Percentiles rank a stretch among this genome's conserved stretches.
These are phyloP conservation scores for Jaenimonas drosophilae DNA, from an alignment of 208 protist genomes.

Conservation along the genomic window DNA sequence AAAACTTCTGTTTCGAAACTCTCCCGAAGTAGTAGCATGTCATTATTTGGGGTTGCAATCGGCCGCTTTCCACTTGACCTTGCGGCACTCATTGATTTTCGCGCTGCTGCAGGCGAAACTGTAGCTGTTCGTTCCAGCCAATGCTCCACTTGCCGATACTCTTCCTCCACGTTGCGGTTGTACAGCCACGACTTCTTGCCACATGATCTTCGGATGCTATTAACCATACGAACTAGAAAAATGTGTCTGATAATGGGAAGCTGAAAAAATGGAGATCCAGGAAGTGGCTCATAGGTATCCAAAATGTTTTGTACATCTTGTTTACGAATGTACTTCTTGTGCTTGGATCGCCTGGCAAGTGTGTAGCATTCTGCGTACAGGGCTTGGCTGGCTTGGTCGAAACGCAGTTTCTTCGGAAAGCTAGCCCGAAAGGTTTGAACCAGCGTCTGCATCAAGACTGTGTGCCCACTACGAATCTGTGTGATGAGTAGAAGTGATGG, in stretches of 20 bases:
- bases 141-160: slow-evolving; percentile 36
- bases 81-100: not conserved
- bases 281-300: slow-evolving; percentile 38
- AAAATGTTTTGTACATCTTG: slow-evolving; percentile 46
- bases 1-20: slow-evolving; percentile 70
- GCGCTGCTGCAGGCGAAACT: too few relatives aligned
- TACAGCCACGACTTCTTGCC: slow-evolving; percentile 67
- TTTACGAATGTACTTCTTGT: slow-evolving; percentile 73
- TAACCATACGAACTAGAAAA: slow-evolving; percentile 56
- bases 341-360: slow-evolving; percentile 40
- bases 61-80: not conserved
- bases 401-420: slow-evolving; percentile 76
- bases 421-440: slow-evolving; percentile 56
- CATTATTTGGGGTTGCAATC: not conserved
- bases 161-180: slow-evolving; percentile 54
- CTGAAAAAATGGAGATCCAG: slow-evolving; percentile 51
- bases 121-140: slow-evolving; percentile 42
- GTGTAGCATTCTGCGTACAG: slow-evolving; percentile 69
- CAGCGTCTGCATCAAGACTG: too few relatives aligned
- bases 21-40: slow-evolving; percentile 56
- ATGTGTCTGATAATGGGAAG: slow-evolving; percentile 76
- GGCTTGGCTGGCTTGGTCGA: slow-evolving; percentile 67
- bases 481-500: too few relatives aligned
- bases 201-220: slow-evolving; percentile 26
- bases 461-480: too few relatives aligned